A percentile compares a stretch with the other conserved stretches of the same genome.
Conservation (phyloP, 306 rosid species). For the Rubus parviflorus region DNA sequence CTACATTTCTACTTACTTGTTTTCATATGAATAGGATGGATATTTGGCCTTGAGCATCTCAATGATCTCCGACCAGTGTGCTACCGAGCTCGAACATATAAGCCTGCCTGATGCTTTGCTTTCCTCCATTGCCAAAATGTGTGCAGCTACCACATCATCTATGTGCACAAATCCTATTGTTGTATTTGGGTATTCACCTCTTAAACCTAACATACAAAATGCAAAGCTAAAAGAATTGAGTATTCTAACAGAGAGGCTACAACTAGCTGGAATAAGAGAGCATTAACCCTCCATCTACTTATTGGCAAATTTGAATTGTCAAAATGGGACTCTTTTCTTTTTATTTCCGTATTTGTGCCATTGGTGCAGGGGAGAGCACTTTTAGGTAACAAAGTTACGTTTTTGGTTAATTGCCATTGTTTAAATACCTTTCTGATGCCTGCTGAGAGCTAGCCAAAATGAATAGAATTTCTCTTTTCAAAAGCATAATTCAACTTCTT, state of each 20-base stretch:
- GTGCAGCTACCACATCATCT: slow-evolving; percentile 76
- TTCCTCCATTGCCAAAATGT: slow-evolving; percentile 72
- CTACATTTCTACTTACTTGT: slow-evolving; percentile 38
- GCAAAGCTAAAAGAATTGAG: neutral
- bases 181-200: slow-evolving; percentile 68
- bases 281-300: too few relatives aligned
- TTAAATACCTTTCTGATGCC: neutral
- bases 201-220: slow-evolving; percentile 35
- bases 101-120: slow-evolving; percentile 66
- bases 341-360: neutral
- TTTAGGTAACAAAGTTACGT: neutral
- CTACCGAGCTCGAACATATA: slow-evolving; percentile 72
- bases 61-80: slow-evolving; percentile 76
- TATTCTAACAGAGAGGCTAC: neutral
- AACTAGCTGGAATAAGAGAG: neutral
- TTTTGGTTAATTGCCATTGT: neutral
- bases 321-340: neutral
- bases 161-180: slow-evolving; percentile 82
- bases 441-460: neutral
- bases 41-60: slow-evolving; percentile 60
- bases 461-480: neutral
- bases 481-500: neutral
- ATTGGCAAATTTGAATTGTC: neutral
- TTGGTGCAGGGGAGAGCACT: neutral
- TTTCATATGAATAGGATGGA: slow-evolving; percentile 68